phyloP scores from a whole-genome alignment of 441 rosid genomes.

The Croton setiger region DNA sequence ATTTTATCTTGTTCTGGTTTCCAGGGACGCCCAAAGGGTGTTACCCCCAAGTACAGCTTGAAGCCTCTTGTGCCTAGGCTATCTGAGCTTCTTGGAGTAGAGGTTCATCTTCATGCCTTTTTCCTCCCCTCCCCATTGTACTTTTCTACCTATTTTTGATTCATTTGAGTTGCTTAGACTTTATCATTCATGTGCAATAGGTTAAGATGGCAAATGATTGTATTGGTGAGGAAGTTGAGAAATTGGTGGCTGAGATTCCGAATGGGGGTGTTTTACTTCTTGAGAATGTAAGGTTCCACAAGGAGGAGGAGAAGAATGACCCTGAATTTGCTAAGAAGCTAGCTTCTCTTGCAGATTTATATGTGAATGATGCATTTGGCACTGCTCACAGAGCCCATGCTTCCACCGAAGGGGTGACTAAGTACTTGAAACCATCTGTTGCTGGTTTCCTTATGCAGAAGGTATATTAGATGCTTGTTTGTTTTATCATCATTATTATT shows the following conservation, averaged over 20 bases:
- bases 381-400: conserved; percentile 98
- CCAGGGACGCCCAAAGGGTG: conserved; percentile 99
- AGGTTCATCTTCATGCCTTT: conserved; percentile 38
- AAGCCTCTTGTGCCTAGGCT: conserved; percentile 93
- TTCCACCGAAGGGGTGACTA: conserved; percentile 95
- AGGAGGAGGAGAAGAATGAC: conserved; percentile 94
- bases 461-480: conserved; percentile 30
- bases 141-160: neutral
- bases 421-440: conserved; percentile 86
- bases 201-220: conserved; percentile 88
- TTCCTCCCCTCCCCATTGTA: neutral
- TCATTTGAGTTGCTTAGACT: conserved; percentile 3
- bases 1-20: conserved; percentile 28
- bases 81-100: conserved; percentile 82
- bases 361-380: conserved; percentile 95
- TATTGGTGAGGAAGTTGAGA: conserved; percentile 79
- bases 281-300: conserved; percentile 89
- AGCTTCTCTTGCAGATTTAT: conserved; percentile 81
- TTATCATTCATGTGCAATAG: conserved; percentile 30
- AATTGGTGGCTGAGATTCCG: conserved; percentile 61
- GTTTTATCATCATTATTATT: neutral
- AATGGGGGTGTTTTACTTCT: conserved; percentile 80
- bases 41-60: conserved; percentile 93
- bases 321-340: conserved; percentile 98
- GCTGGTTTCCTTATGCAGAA: conserved; percentile 99